phyloP scores from a whole-genome alignment of 768 basidiomycete species.

The Phylloporus sp. region DNA sequence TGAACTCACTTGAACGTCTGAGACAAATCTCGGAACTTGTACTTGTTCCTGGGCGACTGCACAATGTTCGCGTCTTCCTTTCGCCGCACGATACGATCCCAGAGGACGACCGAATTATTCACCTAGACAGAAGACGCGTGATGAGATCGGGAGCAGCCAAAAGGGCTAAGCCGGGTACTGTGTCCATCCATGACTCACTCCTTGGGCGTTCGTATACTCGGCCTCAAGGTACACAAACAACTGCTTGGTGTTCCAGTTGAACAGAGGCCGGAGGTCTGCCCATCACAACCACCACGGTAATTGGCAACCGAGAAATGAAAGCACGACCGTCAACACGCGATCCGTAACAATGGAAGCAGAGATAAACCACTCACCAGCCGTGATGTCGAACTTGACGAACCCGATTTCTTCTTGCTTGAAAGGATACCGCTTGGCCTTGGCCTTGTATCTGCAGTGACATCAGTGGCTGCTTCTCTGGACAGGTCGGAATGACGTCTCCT shows the following conservation, averaged over 20 bases:
- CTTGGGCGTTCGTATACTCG: slow-evolving; percentile 70
- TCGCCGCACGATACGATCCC: slow-evolving; percentile 88
- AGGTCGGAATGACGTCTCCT: slow-evolving; percentile 8
- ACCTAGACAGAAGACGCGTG: slow-evolving; percentile 37
- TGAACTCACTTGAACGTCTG: slow-evolving; percentile 69
- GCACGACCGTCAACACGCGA: slow-evolving; percentile 23
- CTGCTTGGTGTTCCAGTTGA: slow-evolving; percentile 98
- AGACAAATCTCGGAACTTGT: slow-evolving; percentile 73
- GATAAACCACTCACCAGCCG: slow-evolving; percentile 54
- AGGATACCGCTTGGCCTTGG: slow-evolving; percentile 50
- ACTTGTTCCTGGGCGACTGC: slow-evolving; percentile 65
- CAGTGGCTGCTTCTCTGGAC: slow-evolving; percentile 8
- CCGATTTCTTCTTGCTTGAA: slow-evolving; percentile 70
- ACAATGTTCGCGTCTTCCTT: slow-evolving; percentile 67
- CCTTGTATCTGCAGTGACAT: slow-evolving; percentile 38
- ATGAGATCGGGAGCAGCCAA: slow-evolving; percentile 16
- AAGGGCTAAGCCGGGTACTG: slow-evolving; percentile 11
- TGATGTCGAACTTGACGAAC: slow-evolving; percentile 77
- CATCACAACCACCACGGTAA: slow-evolving; percentile 9
- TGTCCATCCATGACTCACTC: slow-evolving; percentile 46
- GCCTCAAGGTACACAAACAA: slow-evolving; percentile 84
- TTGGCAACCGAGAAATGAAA: slow-evolving; percentile 24
- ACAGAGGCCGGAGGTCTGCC: slow-evolving; percentile 78
- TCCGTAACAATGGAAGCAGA: slow-evolving; percentile 25
- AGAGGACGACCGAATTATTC: slow-evolving; percentile 78